Evolutionary conservation across 2,329 filamentous ascomycete species (phyloP).

Genomic region (Cadophora gregata): DNA sequence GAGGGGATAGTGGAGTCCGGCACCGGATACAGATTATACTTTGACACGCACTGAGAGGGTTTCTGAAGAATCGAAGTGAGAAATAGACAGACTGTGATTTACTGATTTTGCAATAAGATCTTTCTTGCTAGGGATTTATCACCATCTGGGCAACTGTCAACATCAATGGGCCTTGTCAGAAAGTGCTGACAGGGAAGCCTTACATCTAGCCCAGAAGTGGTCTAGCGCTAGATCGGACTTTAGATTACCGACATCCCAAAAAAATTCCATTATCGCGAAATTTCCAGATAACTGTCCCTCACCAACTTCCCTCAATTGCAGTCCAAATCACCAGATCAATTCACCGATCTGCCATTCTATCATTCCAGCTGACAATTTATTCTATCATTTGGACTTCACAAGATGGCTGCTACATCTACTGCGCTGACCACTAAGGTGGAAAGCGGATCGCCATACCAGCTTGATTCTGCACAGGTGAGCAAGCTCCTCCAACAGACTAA

Average conservation of each 20-base stretch:
- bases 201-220: neutral
- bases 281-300: neutral
- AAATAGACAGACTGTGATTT: neutral
- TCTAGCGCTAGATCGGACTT: slow-evolving; percentile 17
- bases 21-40: no score
- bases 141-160: neutral
- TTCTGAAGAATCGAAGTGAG: neutral
- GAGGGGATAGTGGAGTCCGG: neutral
- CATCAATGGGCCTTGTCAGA: neutral
- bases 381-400: neutral
- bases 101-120: neutral
- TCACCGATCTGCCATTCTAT: neutral
- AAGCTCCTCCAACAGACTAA: slow-evolving; percentile 27
- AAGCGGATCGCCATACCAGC: slow-evolving; percentile 44
- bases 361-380: neutral
- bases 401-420: slow-evolving; percentile 41
- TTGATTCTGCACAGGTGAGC: slow-evolving; percentile 43
- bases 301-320: slow-evolving; percentile 10
- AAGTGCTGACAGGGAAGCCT: neutral
- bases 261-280: slow-evolving; percentile 11
- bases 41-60: neutral
- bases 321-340: slow-evolving; percentile 9
- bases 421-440: slow-evolving; percentile 44
- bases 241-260: slow-evolving; percentile 16
- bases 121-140: neutral